These are phyloP conservation scores for Acrodontium crateriforme DNA, from an alignment of 2,329 filamentous ascomycete species.

Conservation along the genomic window DNA sequence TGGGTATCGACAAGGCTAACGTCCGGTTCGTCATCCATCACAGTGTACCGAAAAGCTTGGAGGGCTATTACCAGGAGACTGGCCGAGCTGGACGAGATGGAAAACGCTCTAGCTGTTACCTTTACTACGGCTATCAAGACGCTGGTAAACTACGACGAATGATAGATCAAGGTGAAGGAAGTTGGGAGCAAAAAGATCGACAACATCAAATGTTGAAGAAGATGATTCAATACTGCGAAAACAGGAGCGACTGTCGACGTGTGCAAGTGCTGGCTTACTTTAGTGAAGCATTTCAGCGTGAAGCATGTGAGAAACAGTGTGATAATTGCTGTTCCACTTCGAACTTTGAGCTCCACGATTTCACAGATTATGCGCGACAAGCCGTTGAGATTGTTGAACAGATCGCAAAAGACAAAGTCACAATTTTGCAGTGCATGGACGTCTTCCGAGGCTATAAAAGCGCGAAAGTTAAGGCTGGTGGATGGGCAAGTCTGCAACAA, in stretches of 20 bases:
- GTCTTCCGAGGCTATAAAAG: conserved; percentile 59
- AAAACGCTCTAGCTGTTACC: conserved; percentile 70
- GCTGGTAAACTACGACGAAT: conserved; percentile 59
- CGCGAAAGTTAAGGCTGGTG: conserved; percentile 40
- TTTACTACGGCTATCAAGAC: conserved; percentile 77
- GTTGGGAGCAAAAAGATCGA: conserved; percentile 63
- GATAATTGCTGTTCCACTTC: conserved; percentile 76
- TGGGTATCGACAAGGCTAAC: conserved; percentile 98
- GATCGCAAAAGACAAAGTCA: conserved; percentile 45
- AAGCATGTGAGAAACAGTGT: conserved; percentile 61
- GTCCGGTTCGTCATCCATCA: conserved; percentile 95
- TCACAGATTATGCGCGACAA: conserved; percentile 58
- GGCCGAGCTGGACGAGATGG: conserved; percentile 89
- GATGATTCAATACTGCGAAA: conserved; percentile 81
- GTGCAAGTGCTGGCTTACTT: conserved; percentile 90
- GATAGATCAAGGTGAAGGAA: conserved; percentile 66
- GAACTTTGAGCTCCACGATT: conserved; percentile 60
- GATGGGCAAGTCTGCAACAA: conserved; percentile 40
- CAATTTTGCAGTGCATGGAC: conserved; percentile 69
- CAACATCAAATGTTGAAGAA: conserved; percentile 74
- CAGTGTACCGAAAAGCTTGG: conserved; percentile 81
- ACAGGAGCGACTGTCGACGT: conserved; percentile 72
- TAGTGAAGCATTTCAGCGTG: conserved; percentile 63
- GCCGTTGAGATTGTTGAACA: conserved; percentile 54
- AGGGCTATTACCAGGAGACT: conserved; percentile 97